A percentile compares a stretch with the other conserved stretches of the same genome.
phyloP scores from a whole-genome alignment of 1,284 basidiomycete genomes.

The Athelia psychrophila region DNA sequence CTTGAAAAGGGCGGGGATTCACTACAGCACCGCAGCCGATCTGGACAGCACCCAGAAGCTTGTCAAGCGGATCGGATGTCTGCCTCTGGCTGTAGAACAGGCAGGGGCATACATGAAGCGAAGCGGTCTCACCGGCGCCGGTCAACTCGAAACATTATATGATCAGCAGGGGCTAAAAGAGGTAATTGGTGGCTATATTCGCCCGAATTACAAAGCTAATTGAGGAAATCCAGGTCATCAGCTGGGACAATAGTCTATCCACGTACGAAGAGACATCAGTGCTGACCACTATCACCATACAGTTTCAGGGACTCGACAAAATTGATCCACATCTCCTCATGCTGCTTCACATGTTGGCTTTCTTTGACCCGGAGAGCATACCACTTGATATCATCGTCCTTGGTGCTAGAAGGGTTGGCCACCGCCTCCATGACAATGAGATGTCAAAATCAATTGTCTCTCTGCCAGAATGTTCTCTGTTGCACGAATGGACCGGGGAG shows the following conservation, averaged over 20 bases:
- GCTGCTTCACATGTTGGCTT: too few species aligned
- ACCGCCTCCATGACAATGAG: too few species aligned
- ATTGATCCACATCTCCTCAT: too few species aligned
- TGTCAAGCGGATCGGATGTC: background rate
- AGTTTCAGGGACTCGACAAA: too few species aligned
- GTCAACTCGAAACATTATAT: background rate
- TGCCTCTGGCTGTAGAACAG: background rate
- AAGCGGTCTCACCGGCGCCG: too few species aligned
- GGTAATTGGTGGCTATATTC: background rate
- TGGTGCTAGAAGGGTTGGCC: too few species aligned
- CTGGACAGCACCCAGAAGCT: background rate
- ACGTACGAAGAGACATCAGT: background rate
- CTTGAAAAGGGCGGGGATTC: background rate
- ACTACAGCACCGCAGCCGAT: background rate
- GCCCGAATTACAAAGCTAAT: background rate
- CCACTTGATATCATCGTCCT: too few species aligned
- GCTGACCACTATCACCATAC: background rate
- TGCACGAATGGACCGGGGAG: too few species aligned
- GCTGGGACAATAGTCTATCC: background rate
- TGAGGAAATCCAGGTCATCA: background rate
- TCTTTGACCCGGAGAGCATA: too few species aligned
- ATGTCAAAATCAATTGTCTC: too few species aligned
- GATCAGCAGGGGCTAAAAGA: background rate
- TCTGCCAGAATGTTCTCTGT: too few species aligned
- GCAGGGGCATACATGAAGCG: background rate